These are phyloP conservation scores for Adansonia madagascariensis DNA, from an alignment of 441 rosid genomes.

Conservation along the genomic window DNA sequence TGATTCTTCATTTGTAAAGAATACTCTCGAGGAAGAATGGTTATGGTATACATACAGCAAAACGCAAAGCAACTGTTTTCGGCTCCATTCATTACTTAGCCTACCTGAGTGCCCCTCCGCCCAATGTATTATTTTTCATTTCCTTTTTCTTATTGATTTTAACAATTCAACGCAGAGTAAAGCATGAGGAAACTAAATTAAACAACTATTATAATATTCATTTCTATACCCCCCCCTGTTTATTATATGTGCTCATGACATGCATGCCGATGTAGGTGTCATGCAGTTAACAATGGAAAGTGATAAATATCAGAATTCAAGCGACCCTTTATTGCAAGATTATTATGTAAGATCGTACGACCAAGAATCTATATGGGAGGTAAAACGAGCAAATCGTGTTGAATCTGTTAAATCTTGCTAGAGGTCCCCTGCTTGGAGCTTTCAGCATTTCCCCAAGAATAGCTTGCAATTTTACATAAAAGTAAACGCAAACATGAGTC, in stretches of 20 bases:
- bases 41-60: constrained; percentile 6
- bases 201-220: no score
- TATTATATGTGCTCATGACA: no score
- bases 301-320: background rate
- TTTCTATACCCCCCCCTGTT: no score
- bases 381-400: background rate
- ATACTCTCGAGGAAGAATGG: background rate
- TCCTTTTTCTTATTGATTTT: background rate
- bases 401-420: constrained; percentile 11
- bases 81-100: background rate
- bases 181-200: no score
- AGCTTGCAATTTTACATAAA: background rate
- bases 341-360: background rate
- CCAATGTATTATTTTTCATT: background rate
- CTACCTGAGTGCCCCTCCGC: background rate
- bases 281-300: background rate
- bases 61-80: background rate
- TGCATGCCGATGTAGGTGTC: background rate
- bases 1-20: constrained; percentile 18
- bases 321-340: background rate
- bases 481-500: background rate
- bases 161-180: background rate
- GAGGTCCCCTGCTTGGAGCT: background rate
- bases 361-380: background rate
- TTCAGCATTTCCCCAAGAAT: background rate